Percentiles rank a stretch among this genome's conserved stretches.
These are phyloP conservation scores for Pleurotus djamor DNA, from an alignment of 768 basidiomycete genomes.

Conservation along the genomic window DNA sequence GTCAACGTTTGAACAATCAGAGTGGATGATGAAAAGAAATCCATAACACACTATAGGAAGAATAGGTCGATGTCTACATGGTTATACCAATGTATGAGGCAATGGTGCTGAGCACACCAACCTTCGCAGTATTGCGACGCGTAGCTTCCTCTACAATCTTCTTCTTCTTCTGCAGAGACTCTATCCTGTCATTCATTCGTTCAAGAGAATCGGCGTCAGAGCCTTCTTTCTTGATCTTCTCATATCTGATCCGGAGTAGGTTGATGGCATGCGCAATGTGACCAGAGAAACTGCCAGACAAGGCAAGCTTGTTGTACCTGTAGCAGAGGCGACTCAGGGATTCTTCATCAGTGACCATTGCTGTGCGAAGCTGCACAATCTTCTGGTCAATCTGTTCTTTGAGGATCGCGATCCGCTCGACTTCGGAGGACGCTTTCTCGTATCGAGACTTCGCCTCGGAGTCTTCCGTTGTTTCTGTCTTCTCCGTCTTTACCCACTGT, in stretches of 20 bases:
- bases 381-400: neutral
- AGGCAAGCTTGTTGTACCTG: slow-evolving; percentile 10
- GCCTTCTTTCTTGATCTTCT: slow-evolving; percentile 3
- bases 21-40: no score
- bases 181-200: slow-evolving; percentile 3
- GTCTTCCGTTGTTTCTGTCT: slow-evolving; percentile 9
- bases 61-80: no score
- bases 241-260: slow-evolving; percentile 7
- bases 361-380: neutral
- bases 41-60: no score
- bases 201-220: neutral
- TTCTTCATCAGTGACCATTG: neutral
- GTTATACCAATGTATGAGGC: neutral
- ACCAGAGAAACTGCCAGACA: slow-evolving; percentile 14
- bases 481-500: slow-evolving; percentile 8
- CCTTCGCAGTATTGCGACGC: neutral
- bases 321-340: slow-evolving; percentile 3
- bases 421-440: slow-evolving; percentile 10
- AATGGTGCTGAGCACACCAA: neutral
- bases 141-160: slow-evolving; percentile 4
- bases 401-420: slow-evolving; percentile 4
- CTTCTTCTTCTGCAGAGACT: slow-evolving; percentile 1
- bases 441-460: slow-evolving; percentile 12
- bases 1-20: no score
- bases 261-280: slow-evolving; percentile 7